Percentiles rank a stretch among this genome's conserved stretches.
Evolutionary conservation across 1,284 basidiomycete genomes (phyloP).

Genomic region (Pseudozyma sp.): DNA sequence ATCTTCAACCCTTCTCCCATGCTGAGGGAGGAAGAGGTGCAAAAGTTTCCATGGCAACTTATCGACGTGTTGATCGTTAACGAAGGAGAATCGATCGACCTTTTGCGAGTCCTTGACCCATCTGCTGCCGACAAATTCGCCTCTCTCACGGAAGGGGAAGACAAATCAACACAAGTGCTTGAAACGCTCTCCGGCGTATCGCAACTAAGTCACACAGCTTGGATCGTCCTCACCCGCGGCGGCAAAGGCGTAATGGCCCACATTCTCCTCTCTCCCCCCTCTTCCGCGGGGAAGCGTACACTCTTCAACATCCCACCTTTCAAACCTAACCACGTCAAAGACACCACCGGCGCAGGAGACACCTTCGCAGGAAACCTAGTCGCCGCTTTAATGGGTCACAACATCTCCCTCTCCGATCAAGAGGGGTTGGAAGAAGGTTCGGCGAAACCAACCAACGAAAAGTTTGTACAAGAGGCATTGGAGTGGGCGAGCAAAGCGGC

Average conservation of each 20-base stretch:
- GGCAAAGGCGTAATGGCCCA: slow-evolving; percentile 56
- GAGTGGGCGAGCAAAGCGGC: slow-evolving; percentile 55
- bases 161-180: slow-evolving; percentile 30
- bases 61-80: slow-evolving; percentile 74
- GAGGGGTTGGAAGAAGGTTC: slow-evolving; percentile 8
- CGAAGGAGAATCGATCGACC: slow-evolving; percentile 71
- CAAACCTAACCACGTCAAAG: slow-evolving; percentile 54
- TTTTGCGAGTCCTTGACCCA: slow-evolving; percentile 57
- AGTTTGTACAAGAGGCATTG: slow-evolving; percentile 39
- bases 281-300: slow-evolving; percentile 14
- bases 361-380: slow-evolving; percentile 66
- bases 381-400: slow-evolving; percentile 53
- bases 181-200: slow-evolving; percentile 40
- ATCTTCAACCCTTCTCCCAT: slow-evolving; percentile 75
- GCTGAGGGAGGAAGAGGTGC: slow-evolving; percentile 70
- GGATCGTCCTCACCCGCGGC: slow-evolving; percentile 65
- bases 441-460: slow-evolving; percentile 13
- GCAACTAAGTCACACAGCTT: slow-evolving; percentile 38
- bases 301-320: slow-evolving; percentile 48
- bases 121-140: slow-evolving; percentile 9
- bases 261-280: slow-evolving; percentile 27
- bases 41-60: slow-evolving; percentile 71
- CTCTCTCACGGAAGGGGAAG: slow-evolving; percentile 26
- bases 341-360: slow-evolving; percentile 68
- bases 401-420: slow-evolving; percentile 26